Evolutionary conservation across 2,329 filamentous ascomycete genomes (phyloP), one percentile per base, ranked within the genome.

Genomic region (Hypoxylon sp.): DNA sequence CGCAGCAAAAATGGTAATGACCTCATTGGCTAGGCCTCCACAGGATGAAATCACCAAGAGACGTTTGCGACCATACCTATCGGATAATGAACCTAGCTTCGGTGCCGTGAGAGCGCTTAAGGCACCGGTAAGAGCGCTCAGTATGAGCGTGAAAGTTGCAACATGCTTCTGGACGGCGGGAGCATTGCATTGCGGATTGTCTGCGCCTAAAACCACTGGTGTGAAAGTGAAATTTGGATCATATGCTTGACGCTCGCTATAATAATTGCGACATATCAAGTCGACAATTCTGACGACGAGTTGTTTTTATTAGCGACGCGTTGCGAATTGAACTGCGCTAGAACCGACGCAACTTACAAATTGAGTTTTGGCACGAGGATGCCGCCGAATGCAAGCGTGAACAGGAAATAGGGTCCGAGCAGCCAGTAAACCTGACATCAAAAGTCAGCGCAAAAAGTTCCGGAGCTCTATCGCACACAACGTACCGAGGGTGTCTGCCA

Each of bases 331-430:
- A 60, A 56, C 30, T 5, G n/a, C n/a, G 34, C 13, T 41, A 23
- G n/a, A 43, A 36, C 53, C 23, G 6, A 45, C 23, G 5, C 55
- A 59, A 73, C 86, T 78, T 80, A 89, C 80, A 98, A 82, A 75
- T 97, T 97, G 68, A 97, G 85, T 78, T 92, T 96, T 9, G 95
- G 94, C 7, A 98, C 93, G 6, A 96, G 84, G 5, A 93, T 87
- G 62, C 93, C 93, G 32, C 95, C 96, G 79, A 96, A 95, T 0
- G 94, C 94, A 59, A 97, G 83, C 0, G 93, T 93, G 76, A 93
- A 95, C 48, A 97, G 80, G 61, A 92, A 85, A 79, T 94, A 96
- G 0, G 94, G 92, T 0, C 87, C 88, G 6, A 98, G 79, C 3
- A 98, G 84, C 93, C 94, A 98, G 79, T 86, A 93, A 57, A 97